A percentile compares a stretch with the other conserved stretches of the same genome.
phyloP scores from a whole-genome alignment of 805 yeast genomes.

The Lipomyces lipofer region DNA sequence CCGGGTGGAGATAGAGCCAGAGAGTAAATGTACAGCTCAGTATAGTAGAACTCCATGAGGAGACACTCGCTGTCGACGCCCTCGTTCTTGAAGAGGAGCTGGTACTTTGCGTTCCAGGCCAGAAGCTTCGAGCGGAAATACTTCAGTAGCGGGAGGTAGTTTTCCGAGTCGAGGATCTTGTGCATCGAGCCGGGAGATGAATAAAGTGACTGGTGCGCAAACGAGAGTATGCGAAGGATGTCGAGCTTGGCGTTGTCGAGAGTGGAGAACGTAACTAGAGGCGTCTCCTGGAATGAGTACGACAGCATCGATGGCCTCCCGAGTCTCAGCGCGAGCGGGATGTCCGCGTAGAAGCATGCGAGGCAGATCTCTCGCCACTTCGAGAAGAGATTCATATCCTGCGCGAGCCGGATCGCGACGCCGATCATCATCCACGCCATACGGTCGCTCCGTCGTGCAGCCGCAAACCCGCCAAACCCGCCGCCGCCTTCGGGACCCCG shows the following conservation, averaged over 20 bases:
- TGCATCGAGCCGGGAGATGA: constrained; percentile 46
- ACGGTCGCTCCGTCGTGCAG: constrained; percentile 81
- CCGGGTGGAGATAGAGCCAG: constrained; percentile 63
- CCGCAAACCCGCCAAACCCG: constrained; percentile 71
- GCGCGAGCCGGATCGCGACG: constrained; percentile 80
- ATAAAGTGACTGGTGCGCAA: constrained; percentile 83
- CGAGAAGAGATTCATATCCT: constrained; percentile 79
- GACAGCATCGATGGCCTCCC: constrained; percentile 77
- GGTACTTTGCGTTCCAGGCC: constrained; percentile 72
- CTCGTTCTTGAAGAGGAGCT: constrained; percentile 48
- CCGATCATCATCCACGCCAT: constrained; percentile 96
- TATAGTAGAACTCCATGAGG: constrained; percentile 80
- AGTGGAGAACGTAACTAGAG: constrained; percentile 53
- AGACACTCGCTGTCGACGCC: constrained; percentile 66
- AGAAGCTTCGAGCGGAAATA: constrained; percentile 75
- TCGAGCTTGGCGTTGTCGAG: constrained; percentile 78
- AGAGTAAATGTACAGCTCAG: constrained; percentile 80
- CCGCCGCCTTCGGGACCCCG: constrained; percentile 43
- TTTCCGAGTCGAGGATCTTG: constrained; percentile 38
- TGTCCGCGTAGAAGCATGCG: constrained; percentile 83
- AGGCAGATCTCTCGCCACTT: constrained; percentile 70
- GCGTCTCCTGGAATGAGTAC: constrained; percentile 61
- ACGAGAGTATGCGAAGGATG: constrained; percentile 69
- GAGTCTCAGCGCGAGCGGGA: constrained; percentile 76
- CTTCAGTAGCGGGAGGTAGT: constrained; percentile 65